Evolutionary conservation across 176 grass and related monocot species (phyloP).

Genomic region (Neostapfia colusana): DNA sequence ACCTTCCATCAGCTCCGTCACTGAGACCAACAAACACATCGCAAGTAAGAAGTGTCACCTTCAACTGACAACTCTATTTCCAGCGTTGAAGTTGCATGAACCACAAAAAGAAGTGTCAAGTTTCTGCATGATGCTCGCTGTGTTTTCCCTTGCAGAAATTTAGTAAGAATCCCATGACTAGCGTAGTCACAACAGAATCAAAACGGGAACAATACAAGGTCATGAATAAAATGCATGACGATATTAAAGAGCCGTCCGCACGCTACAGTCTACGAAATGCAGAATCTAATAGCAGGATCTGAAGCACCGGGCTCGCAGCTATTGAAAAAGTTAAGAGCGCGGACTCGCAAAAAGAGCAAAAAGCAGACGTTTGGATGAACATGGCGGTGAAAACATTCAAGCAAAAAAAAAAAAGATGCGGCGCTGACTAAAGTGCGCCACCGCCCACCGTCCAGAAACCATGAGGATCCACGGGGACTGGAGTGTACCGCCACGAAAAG

Average conservation of each 20-base stretch:
- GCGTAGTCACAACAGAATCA: neutral
- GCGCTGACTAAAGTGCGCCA: slow-evolving; percentile 5
- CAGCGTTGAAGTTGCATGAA: no score
- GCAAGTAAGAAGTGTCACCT: no score
- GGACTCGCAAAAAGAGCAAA: slow-evolving; percentile 20
- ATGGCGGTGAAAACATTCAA: slow-evolving; percentile 9
- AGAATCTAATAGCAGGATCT: slow-evolving; percentile 38
- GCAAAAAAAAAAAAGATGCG: no score
- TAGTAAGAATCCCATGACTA: slow-evolving; percentile 3
- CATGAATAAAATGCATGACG: slow-evolving; percentile 23
- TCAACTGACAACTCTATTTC: no score
- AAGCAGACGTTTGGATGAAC: slow-evolving; percentile 14
- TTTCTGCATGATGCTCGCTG: neutral
- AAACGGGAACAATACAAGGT: neutral
- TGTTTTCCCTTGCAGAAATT: neutral
- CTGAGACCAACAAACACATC: slow-evolving; percentile 18
- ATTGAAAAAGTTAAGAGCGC: slow-evolving; percentile 18
- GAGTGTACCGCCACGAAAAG: neutral
- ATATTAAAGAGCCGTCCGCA: neutral
- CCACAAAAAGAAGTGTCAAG: no score
- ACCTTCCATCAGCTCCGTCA: slow-evolving; percentile 90
- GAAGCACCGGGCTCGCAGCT: neutral
- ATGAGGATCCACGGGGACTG: slow-evolving; percentile 20
- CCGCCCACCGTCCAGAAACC: neutral
- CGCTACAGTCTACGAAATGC: neutral